phyloP scores from a whole-genome alignment of 2,329 filamentous ascomycete species.

The Colletotrichum liaoningense region DNA sequence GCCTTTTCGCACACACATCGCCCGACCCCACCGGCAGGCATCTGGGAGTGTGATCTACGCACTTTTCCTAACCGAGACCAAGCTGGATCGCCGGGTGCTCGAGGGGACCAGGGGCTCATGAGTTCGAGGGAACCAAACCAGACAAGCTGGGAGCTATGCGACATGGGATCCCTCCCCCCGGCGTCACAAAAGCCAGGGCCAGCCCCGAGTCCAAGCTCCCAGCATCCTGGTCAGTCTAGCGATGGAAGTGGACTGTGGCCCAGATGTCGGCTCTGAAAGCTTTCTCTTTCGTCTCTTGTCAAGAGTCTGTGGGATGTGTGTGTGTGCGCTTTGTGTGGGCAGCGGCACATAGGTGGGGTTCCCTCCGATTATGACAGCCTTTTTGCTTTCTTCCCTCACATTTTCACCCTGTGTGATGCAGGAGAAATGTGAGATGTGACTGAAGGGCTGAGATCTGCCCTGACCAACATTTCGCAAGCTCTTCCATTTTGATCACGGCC shows the following conservation, averaged over 20 bases:
- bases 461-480: conserved; percentile 33
- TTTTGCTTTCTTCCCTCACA: conserved; percentile 22
- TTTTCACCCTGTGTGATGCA: conserved; percentile 12
- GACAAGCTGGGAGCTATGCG: not conserved
- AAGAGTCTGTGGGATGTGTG: not conserved
- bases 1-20: conserved; percentile 11
- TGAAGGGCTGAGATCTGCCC: conserved; percentile 27
- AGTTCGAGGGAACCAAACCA: not conserved
- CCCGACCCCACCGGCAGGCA: conserved; percentile 16
- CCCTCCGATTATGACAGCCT: conserved; percentile 2
- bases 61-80: conserved; percentile 30
- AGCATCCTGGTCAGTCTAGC: conserved; percentile 8
- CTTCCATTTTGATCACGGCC: conserved; percentile 35
- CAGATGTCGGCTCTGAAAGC: conserved; percentile 2
- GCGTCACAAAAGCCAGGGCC: conserved; percentile 12
- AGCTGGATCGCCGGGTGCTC: conserved; percentile 27
- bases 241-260: not conserved
- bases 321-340: conserved; percentile 5
- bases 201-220: conserved; percentile 11
- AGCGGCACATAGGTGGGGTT: conserved; percentile 1
- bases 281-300: not conserved
- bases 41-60: conserved; percentile 30
- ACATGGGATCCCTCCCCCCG: conserved; percentile 6
- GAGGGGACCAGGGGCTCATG: not conserved
- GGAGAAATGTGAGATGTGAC: conserved; percentile 23